These are phyloP conservation scores for Termitomyces bulborhizus DNA, from an alignment of 768 basidiomycete species.

Conservation along the genomic window DNA sequence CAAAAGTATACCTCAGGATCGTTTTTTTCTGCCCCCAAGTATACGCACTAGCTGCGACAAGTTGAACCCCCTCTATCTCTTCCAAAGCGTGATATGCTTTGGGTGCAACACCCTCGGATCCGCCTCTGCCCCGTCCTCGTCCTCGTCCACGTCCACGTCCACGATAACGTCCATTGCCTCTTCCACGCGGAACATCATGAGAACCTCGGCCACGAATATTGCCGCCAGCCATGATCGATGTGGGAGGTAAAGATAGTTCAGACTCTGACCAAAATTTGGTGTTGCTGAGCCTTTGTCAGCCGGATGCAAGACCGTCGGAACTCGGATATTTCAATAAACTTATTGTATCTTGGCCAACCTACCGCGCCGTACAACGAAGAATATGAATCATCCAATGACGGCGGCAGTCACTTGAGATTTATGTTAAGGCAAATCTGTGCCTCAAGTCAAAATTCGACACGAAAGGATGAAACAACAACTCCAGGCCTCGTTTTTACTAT, in stretches of 20 bases:
- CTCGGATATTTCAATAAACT: neutral
- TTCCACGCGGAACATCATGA: constrained; percentile 11
- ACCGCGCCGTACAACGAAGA: too few species aligned
- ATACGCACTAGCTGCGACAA: constrained; percentile 22
- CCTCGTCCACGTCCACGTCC: constrained; percentile 10
- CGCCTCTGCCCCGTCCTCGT: constrained; percentile 20
- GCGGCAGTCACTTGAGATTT: too few species aligned
- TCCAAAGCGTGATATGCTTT: constrained; percentile 18
- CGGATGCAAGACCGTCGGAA: neutral
- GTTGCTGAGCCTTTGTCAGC: neutral
- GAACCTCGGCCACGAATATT: constrained; percentile 10
- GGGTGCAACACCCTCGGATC: constrained; percentile 16
- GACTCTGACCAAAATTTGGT: neutral
- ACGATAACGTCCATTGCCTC: constrained; percentile 14
- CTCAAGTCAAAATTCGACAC: too few species aligned
- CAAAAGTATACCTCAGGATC: constrained; percentile 6
- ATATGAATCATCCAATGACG: too few species aligned
- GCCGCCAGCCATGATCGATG: neutral
- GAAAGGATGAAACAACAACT: too few species aligned
- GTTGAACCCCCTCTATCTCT: constrained; percentile 13
- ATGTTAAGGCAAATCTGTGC: too few species aligned
- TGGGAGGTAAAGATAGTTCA: neutral
- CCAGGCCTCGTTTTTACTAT: too few species aligned
- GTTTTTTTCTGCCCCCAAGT: constrained; percentile 2
- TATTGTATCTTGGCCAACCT: too few species aligned